Conservation (phyloP, 805 yeast species). For the Nakazawaea populi region DNA sequence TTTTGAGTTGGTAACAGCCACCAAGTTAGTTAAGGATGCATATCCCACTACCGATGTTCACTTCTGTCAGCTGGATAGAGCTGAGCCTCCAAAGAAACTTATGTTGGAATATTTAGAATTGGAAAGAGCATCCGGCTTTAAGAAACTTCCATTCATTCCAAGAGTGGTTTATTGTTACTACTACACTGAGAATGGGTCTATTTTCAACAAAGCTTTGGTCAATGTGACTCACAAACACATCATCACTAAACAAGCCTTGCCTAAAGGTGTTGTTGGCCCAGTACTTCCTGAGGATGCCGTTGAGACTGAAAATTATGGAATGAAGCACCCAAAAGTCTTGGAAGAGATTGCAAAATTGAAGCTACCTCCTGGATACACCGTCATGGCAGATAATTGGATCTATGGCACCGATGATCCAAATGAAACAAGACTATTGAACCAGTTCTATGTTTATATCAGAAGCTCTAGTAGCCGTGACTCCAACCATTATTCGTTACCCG, state of each 20-base stretch:
- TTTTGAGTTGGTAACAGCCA: slow-evolving; percentile 49
- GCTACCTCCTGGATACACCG: slow-evolving; percentile 47
- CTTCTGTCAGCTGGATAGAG: slow-evolving; percentile 59
- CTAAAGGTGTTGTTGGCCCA: slow-evolving; percentile 67
- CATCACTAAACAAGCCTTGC: slow-evolving; percentile 48
- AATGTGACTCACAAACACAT: slow-evolving; percentile 59
- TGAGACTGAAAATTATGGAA: slow-evolving; percentile 45
- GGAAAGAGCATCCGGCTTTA: slow-evolving; percentile 46
- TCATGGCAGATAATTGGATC: slow-evolving; percentile 78
- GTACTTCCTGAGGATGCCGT: slow-evolving; percentile 58
- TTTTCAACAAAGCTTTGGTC: slow-evolving; percentile 66
- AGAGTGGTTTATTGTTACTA: slow-evolving; percentile 67
- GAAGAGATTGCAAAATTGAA: slow-evolving; percentile 66
- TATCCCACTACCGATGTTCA: slow-evolving; percentile 50
- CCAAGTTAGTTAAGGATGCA: slow-evolving; percentile 56
- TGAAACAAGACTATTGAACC: slow-evolving; percentile 58
- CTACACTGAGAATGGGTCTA: slow-evolving; percentile 41
- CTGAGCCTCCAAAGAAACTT: slow-evolving; percentile 75
- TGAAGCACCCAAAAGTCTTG: slow-evolving; percentile 48
- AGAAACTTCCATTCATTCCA: slow-evolving; percentile 46
- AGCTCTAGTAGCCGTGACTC: slow-evolving; percentile 64
- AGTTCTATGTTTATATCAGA: slow-evolving; percentile 69
- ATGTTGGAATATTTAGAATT: slow-evolving; percentile 65
- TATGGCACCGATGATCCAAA: slow-evolving; percentile 69
- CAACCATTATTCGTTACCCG: slow-evolving; percentile 70